phyloP scores from a whole-genome alignment of 768 basidiomycete genomes.

The Pleurotus citrinopileatus region DNA sequence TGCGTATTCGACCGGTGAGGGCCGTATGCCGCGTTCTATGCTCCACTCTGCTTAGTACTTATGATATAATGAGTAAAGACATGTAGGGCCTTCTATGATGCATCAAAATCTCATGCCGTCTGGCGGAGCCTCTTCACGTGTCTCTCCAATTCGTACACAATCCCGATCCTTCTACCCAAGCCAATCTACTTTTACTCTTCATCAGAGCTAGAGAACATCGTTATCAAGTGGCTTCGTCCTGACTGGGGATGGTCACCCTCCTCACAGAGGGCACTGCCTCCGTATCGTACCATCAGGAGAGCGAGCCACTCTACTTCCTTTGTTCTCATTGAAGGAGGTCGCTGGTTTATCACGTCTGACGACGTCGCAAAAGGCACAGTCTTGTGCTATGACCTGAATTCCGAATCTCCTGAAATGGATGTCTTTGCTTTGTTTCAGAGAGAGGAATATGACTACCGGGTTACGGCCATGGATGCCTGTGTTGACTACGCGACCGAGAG shows the following conservation, averaged over 20 bases:
- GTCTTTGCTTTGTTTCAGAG: no score
- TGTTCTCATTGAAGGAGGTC: background rate
- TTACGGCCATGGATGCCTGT: no score
- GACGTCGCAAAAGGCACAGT: no score
- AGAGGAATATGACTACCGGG: no score
- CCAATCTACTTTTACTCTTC: background rate
- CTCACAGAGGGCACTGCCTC: background rate
- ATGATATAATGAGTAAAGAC: no score
- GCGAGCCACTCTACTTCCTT: background rate
- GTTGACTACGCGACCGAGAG: background rate
- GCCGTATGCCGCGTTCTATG: no score
- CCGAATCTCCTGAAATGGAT: no score
- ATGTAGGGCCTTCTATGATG: background rate
- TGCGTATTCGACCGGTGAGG: no score
- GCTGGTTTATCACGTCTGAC: background rate
- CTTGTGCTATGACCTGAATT: no score
- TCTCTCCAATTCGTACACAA: background rate
- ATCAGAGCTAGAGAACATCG: background rate
- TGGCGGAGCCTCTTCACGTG: background rate
- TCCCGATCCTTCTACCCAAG: background rate
- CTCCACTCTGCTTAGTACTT: no score
- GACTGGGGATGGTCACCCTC: background rate
- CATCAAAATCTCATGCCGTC: background rate
- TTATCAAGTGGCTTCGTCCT: background rate
- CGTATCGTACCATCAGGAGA: background rate